Evolutionary conservation across 148 eudicot genomes (phyloP), one percentile per base, ranked within the genome.

Genomic region (Bassia scoparia): DNA sequence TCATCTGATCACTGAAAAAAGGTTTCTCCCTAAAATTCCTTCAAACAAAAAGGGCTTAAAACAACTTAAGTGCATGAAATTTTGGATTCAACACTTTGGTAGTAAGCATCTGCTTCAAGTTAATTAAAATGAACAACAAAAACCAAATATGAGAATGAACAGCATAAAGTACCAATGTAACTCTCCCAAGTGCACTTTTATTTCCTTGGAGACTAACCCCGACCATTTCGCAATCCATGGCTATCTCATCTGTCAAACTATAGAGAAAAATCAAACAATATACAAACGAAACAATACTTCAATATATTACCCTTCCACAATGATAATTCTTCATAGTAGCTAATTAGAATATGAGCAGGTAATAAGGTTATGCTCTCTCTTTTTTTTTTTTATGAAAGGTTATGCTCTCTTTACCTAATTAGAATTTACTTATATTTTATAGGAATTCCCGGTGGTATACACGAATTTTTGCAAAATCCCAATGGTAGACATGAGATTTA

Each of bases 151-250:
- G 71, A 31, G 70, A 56, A 5, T 70, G 49, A 49, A 65, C 31
- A 50, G 74, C 53, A 29, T 34, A 74, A 48, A 62, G 50, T 91
- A 94, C 98, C 98, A 94, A 79, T 38, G 98, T 91, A 53, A 89
- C 97, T 80, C 98, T 82, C 63, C 90, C 98, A 84, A 94, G 98
- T 48, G 98, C 98, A 67, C 97, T 91, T 86, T 89, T 91, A 77
- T 89, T 91, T 76, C 97, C 98, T 29, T 78, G 58, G 53, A 88
- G 72, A 80, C 91, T 86, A 74, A 89, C 91, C 76, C 98, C 98
- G 77, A 95, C 98, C 98, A 95, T 95, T 83, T 95, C 98, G 69
- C 97, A 95, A 76, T 95, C 98, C 97, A 95, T 91, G 53, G 85
- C 97, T 63, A 95, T 50, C 75, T 76, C 86, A 67, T 87, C 84